These are phyloP conservation scores for Plasmodiophora brassicae DNA, from an alignment of 208 protist genomes.

Conservation along the genomic window DNA sequence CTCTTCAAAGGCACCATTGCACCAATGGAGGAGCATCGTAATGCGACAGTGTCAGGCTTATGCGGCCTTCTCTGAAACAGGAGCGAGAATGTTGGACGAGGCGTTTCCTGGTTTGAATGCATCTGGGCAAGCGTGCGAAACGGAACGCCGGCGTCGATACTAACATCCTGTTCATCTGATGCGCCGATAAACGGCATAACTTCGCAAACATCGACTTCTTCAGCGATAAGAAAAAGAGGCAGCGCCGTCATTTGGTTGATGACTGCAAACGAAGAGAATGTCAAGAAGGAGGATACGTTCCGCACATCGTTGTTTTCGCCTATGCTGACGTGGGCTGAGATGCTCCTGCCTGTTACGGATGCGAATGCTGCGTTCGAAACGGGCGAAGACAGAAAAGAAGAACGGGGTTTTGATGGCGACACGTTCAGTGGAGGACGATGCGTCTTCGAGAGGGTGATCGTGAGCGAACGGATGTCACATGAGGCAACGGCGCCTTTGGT, in stretches of 20 bases:
- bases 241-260: not conserved
- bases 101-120: not conserved
- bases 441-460: not conserved
- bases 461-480: too few species aligned
- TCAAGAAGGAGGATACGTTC: not conserved
- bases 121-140: not conserved
- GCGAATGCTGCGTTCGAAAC: not conserved
- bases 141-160: not conserved
- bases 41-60: not conserved
- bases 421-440: not conserved
- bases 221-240: not conserved
- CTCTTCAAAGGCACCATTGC: not conserved
- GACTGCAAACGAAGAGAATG: not conserved
- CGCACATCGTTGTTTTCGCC: not conserved
- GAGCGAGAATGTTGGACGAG: not conserved
- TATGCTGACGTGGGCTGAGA: not conserved
- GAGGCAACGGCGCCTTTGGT: too few species aligned
- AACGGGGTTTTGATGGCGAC: not conserved
- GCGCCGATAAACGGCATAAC: not conserved
- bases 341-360: not conserved
- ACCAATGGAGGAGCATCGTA: not conserved
- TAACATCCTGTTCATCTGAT: not conserved
- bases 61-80: not conserved
- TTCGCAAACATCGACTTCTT: not conserved
- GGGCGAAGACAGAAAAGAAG: not conserved